Conservation (phyloP, 2,329 filamentous ascomycete genomes). For the Colletotrichum orbiculare region DNA sequence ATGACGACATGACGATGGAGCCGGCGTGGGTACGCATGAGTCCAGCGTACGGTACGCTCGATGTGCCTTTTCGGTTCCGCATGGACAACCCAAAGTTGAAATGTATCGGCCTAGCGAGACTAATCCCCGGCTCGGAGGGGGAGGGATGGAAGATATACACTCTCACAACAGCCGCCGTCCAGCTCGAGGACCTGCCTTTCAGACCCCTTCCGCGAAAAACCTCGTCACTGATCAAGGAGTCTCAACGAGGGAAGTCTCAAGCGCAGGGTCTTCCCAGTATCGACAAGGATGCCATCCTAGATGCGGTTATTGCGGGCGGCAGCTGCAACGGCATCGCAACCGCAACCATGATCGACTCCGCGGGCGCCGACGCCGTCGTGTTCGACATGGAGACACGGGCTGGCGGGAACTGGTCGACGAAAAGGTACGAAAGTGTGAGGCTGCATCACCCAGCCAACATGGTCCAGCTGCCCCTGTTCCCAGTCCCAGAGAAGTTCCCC, state of each 20-base stretch:
- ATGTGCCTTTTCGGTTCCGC: slow-evolving; percentile 25
- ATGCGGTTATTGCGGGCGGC: slow-evolving; percentile 23
- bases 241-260: background rate
- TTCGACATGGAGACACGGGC: slow-evolving; percentile 13
- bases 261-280: slow-evolving; percentile 24
- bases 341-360: slow-evolving; percentile 21
- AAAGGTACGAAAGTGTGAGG: slow-evolving; percentile 14
- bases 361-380: slow-evolving; percentile 5
- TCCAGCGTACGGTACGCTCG: background rate
- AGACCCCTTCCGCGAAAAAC: background rate
- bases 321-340: slow-evolving; percentile 31
- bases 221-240: background rate
- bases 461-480: slow-evolving; percentile 24
- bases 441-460: slow-evolving; percentile 20
- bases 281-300: background rate
- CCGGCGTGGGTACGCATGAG: slow-evolving; percentile 2
- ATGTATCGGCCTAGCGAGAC: slow-evolving; percentile 18
- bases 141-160: slow-evolving; percentile 2
- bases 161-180: slow-evolving; percentile 7
- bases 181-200: slow-evolving; percentile 10
- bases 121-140: slow-evolving; percentile 1
- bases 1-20: slow-evolving; percentile 1
- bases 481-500: slow-evolving; percentile 15
- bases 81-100: background rate
- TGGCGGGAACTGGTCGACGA: slow-evolving; percentile 27